These are phyloP conservation scores for Globisporangium acanthophoron DNA, from an alignment of 352 stramenopile genomes.

Conservation along the genomic window DNA sequence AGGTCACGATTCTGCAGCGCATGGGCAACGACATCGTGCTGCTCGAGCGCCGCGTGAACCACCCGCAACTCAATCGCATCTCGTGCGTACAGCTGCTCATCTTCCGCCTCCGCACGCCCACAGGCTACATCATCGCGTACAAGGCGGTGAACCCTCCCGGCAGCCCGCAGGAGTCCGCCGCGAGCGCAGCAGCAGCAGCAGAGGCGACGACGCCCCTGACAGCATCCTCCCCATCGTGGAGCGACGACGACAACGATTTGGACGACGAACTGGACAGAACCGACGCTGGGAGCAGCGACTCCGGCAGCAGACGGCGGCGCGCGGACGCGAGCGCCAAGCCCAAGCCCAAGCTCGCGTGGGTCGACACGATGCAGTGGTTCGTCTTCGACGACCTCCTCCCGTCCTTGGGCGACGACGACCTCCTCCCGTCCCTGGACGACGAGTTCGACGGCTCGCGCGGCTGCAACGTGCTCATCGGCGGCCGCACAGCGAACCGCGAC, in stretches of 20 bases:
- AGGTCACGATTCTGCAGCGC: conserved; percentile 12
- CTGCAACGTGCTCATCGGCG: conserved; percentile 16
- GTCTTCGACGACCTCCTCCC: conserved; percentile 10
- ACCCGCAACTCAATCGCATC: conserved; percentile 5
- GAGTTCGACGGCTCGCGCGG: background rate
- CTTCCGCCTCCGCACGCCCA: conserved; percentile 11
- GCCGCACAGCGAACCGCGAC: conserved; percentile 35
- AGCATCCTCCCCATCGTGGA: background rate
- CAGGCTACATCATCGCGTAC: conserved; percentile 12
- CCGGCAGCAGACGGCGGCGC: background rate
- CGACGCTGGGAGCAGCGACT: background rate
- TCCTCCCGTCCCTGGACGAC: background rate
- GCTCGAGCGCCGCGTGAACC: conserved; percentile 6
- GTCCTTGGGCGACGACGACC: background rate
- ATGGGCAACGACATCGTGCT: conserved; percentile 13
- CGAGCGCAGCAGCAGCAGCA: background rate
- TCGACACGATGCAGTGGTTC: conserved; percentile 48
- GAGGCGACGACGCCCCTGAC: background rate
- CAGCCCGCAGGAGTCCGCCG: conserved; percentile 7
- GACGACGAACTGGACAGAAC: background rate
- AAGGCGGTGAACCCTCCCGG: conserved; percentile 10
- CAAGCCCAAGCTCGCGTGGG: conserved; percentile 32
- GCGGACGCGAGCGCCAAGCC: background rate
- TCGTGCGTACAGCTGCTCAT: conserved; percentile 7
- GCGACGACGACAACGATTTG: background rate